phyloP scores from a whole-genome alignment of 768 basidiomycete genomes.

The Heimioporus sp. region DNA sequence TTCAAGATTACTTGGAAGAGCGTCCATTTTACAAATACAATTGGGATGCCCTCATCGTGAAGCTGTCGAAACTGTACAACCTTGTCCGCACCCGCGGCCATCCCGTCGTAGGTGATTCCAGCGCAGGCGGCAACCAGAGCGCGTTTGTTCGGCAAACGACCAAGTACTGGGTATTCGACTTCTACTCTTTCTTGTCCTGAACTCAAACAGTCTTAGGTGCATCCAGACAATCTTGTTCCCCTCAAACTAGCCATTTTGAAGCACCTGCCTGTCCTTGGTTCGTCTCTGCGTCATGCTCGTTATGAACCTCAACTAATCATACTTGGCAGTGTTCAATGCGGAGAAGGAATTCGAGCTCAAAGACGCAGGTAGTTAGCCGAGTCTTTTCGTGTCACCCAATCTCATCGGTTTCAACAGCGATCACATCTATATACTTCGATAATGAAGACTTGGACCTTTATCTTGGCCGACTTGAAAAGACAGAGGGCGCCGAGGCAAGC shows the following conservation, averaged over 20 bases:
- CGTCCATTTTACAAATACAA: conserved; percentile 97
- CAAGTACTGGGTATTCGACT: conserved; percentile 90
- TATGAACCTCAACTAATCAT: conserved; percentile 4
- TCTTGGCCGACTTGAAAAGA: conserved; percentile 95
- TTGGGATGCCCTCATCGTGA: conserved; percentile 94
- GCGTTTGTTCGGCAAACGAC: conserved; percentile 99
- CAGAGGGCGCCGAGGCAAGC: conserved; percentile 96
- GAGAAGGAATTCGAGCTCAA: conserved; percentile 89
- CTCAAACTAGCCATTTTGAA: conserved; percentile 91
- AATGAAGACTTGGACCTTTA: conserved; percentile 95
- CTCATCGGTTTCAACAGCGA: conserved; percentile 49
- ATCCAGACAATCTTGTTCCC: conserved; percentile 92
- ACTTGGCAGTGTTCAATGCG: conserved; percentile 76
- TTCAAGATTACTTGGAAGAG: conserved; percentile 88
- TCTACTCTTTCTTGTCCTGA: neutral
- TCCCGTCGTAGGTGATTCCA: conserved; percentile 89
- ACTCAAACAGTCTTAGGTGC: conserved; percentile 45
- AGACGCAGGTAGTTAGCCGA: conserved; percentile 59
- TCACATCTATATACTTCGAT: conserved; percentile 97
- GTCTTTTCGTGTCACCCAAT: neutral
- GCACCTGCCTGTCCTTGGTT: conserved; percentile 92
- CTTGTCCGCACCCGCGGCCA: conserved; percentile 94
- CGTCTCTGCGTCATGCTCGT: conserved; percentile 14
- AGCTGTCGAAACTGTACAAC: conserved; percentile 92
- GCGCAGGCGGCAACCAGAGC: conserved; percentile 92